phyloP scores from a whole-genome alignment of 257 asterid species.

The Salvia hispanica region DNA sequence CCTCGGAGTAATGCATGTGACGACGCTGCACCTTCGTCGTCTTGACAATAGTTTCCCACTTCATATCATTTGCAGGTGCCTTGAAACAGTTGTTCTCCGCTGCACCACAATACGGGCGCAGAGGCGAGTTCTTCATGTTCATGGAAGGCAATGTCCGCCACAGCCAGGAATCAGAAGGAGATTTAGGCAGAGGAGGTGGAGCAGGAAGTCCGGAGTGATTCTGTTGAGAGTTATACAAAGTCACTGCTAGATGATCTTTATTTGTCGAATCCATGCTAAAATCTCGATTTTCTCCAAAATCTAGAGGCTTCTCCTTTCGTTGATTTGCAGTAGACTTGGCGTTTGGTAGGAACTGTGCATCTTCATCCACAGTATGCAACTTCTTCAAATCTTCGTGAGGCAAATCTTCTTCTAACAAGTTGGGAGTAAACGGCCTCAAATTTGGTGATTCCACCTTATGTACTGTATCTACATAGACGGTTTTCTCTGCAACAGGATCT shows the following conservation, averaged over 20 bases:
- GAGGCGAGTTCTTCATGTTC: slow-evolving; percentile 45
- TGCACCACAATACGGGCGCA: slow-evolving; percentile 29
- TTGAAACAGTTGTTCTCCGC: slow-evolving; percentile 35
- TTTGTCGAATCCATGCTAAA: background rate
- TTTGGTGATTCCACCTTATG: slow-evolving; percentile 41
- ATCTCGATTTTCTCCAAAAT: slow-evolving; percentile 37
- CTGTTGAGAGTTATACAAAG: slow-evolving; percentile 21
- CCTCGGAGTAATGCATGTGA: slow-evolving; percentile 57
- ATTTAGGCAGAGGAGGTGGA: slow-evolving; percentile 83
- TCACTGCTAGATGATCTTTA: slow-evolving; percentile 20
- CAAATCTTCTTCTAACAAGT: slow-evolving; percentile 27
- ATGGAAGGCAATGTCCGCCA: slow-evolving; percentile 81
- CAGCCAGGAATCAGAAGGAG: slow-evolving; percentile 97
- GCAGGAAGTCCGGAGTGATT: slow-evolving; percentile 36
- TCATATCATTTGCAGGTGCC: slow-evolving; percentile 45
- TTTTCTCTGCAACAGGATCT: slow-evolving; percentile 60
- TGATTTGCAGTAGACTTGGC: slow-evolving; percentile 20
- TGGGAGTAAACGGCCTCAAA: slow-evolving; percentile 35
- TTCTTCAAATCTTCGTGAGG: slow-evolving; percentile 36
- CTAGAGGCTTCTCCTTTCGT: slow-evolving; percentile 22
- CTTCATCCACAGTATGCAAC: slow-evolving; percentile 30
- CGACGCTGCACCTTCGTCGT: slow-evolving; percentile 50
- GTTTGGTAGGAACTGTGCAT: slow-evolving; percentile 23
- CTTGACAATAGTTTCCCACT: slow-evolving; percentile 69
- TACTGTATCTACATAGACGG: slow-evolving; percentile 60